Percentiles rank a stretch among this genome's conserved stretches.
phyloP scores from a whole-genome alignment of 495 filamentous ascomycete genomes.

The Endocarpon pusillum region DNA sequence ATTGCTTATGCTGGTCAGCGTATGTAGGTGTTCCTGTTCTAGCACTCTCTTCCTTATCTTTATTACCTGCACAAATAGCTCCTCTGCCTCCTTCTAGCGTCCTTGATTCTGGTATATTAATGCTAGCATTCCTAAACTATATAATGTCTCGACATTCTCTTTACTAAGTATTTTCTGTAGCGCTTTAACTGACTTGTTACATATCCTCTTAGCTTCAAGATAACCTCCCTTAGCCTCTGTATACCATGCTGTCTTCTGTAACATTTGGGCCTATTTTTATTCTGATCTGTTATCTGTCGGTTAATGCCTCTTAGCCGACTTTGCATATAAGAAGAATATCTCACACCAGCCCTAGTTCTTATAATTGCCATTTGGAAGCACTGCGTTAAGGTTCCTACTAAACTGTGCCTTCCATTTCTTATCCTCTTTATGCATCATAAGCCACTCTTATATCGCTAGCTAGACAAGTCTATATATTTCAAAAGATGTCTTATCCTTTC shows the following conservation, averaged over 20 bases:
- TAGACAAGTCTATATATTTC: slow-evolving; percentile 33
- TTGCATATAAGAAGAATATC: slow-evolving; percentile 15
- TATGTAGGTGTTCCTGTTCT: too few relatives aligned
- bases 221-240: not conserved
- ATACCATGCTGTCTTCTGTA: slow-evolving; percentile 4
- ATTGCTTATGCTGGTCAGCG: too few relatives aligned
- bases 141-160: slow-evolving; percentile 7
- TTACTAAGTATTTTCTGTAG: too few relatives aligned
- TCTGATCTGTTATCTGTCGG: slow-evolving; percentile 2
- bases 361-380: slow-evolving; percentile 20
- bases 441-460: slow-evolving; percentile 24
- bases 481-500: slow-evolving; percentile 12
- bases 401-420: slow-evolving; percentile 22
- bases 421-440: slow-evolving; percentile 16
- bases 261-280: slow-evolving; percentile 4
- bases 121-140: slow-evolving; percentile 16
- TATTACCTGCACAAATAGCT: too few relatives aligned
- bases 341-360: slow-evolving; percentile 13
- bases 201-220: too few relatives aligned
- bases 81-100: too few relatives aligned
- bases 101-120: slow-evolving; percentile 14
- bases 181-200: too few relatives aligned
- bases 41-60: too few relatives aligned
- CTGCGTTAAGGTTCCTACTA: slow-evolving; percentile 18
- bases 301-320: slow-evolving; percentile 5